A percentile compares a stretch with the other conserved stretches of the same genome.
phyloP scores from a whole-genome alignment of 805 yeast species.

The Clavispora vitiphila region DNA sequence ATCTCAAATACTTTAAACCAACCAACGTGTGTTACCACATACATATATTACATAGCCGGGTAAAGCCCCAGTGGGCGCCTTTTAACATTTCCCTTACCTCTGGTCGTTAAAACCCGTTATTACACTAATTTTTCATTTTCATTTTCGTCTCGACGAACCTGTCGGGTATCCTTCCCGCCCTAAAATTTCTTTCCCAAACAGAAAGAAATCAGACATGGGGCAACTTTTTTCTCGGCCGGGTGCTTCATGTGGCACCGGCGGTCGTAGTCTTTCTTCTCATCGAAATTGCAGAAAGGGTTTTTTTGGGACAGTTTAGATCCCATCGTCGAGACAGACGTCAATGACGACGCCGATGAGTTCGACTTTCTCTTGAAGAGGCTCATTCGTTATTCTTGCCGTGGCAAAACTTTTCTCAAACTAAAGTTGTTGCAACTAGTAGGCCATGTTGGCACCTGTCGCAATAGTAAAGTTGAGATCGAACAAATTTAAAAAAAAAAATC shows the following conservation, averaged over 20 bases:
- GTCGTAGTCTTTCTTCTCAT: conserved; percentile 43
- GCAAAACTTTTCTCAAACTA: conserved; percentile 6
- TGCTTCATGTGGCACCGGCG: conserved; percentile 33
- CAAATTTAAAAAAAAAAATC: neutral
- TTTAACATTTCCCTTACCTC: neutral
- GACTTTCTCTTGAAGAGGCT: conserved; percentile 20
- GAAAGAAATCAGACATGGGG: conserved; percentile 30
- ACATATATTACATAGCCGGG: conserved; percentile 1
- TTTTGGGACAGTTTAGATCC: conserved; percentile 4
- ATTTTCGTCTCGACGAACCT: neutral
- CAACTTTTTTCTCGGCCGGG: conserved; percentile 14
- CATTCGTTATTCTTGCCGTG: neutral
- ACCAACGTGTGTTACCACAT: conserved; percentile 1
- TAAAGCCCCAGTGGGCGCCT: conserved; percentile 1
- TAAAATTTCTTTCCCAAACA: conserved; percentile 33
- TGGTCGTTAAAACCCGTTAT: neutral
- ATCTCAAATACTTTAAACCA: neutral
- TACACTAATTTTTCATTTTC: neutral
- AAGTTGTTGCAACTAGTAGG: neutral
- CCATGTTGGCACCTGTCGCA: conserved; percentile 2
- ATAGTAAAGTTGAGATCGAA: neutral
- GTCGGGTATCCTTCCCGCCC: neutral
- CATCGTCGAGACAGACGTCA: conserved; percentile 8
- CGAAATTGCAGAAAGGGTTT: conserved; percentile 32
- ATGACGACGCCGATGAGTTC: conserved; percentile 18